Base-by-base conservation (phyloP, 768 basidiomycete species). In the Lentinula lateritia region DNA sequence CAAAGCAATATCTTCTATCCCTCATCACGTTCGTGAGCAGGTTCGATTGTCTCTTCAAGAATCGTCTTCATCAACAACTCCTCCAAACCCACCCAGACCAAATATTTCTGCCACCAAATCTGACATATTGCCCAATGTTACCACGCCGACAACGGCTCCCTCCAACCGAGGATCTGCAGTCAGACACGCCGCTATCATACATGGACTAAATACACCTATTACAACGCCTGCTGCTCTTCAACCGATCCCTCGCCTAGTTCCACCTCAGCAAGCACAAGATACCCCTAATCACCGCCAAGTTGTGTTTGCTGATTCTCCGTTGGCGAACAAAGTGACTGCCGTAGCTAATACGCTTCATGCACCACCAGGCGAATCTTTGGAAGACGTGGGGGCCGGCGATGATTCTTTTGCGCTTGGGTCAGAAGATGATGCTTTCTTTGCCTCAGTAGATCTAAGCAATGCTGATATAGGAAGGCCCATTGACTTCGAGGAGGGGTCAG, bases 351-450 rank as follows among this genome's bases (percentile, higher is more conserved):
- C 59, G 12, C 56, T 66, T 50, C 41, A 35, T 64, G 64, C 5
- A 32, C 41, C 35, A 18, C 58, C 64, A 43, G 52, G 23, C 38
- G 50, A 50, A 9, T 23, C 58, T 34, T 36, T 55, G 16, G 64
- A 48, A 2, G 61, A 67, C n/a, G 52, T 58, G 32, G 52, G 62
- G 39, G 66, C 66, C 28, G 62, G 58, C 10, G 72, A 76, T 41
- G 79, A 79, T 3, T 79, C 72, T 1, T 75, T 75, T 16, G 75
- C 76, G 10, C 80, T 85, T 64, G 75, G 76, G 60, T 87, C 87
- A 0, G 87, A 92, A 43, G 89, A 90, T 58, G 88, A 85, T 58
- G 84, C 79, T 1, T 81, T 89, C 66, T 74, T 87, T 39, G 87
- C 88, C 18, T 71, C 77, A 9, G 76, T 86, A 23, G 85, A 85